Evolutionary conservation across 495 filamentous ascomycete genomes (phyloP).

Genomic region (Daldinia grandis): DNA sequence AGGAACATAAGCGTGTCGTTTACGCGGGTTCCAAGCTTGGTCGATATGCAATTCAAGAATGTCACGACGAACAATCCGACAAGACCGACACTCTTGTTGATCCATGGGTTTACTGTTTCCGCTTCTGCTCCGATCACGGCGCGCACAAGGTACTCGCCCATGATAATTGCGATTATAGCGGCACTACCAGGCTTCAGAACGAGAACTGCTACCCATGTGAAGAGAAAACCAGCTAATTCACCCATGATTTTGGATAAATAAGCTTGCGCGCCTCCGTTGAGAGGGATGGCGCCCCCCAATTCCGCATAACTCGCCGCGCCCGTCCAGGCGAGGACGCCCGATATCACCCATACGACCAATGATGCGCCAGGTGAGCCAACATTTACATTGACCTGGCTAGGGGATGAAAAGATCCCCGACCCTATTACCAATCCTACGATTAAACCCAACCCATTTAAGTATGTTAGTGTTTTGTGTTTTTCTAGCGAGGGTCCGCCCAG

Average conservation of each 20-base stretch:
- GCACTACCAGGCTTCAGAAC: constrained; percentile 93
- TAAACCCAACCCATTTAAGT: constrained; percentile 88
- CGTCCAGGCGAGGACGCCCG: constrained; percentile 93
- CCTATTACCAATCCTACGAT: constrained; percentile 95
- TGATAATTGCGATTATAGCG: constrained; percentile 96
- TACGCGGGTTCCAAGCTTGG: constrained; percentile 81
- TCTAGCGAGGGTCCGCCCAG: constrained; percentile 73
- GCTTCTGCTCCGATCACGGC: constrained; percentile 83
- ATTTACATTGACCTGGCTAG: constrained; percentile 91
- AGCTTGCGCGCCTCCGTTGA: constrained; percentile 93
- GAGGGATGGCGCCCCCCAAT: constrained; percentile 91
- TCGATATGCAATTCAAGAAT: constrained; percentile 87
- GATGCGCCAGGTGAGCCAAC: constrained; percentile 92
- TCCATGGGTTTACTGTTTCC: constrained; percentile 78
- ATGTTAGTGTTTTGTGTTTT: constrained; percentile 94
- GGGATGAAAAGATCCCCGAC: constrained; percentile 96
- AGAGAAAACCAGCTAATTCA: constrained; percentile 88
- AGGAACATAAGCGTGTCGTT: constrained; percentile 95
- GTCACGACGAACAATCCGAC: constrained; percentile 79
- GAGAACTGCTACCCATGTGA: constrained; percentile 93
- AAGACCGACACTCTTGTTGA: constrained; percentile 88
- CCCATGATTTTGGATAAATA: constrained; percentile 97
- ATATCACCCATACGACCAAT: constrained; percentile 88
- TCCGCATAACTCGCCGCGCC: constrained; percentile 96
- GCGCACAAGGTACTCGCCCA: constrained; percentile 93